A percentile compares a stretch with the other conserved stretches of the same genome.
phyloP scores from a whole-genome alignment of 192 early-diverging fungal genomes.

The Geosiphon pyriformis region DNA sequence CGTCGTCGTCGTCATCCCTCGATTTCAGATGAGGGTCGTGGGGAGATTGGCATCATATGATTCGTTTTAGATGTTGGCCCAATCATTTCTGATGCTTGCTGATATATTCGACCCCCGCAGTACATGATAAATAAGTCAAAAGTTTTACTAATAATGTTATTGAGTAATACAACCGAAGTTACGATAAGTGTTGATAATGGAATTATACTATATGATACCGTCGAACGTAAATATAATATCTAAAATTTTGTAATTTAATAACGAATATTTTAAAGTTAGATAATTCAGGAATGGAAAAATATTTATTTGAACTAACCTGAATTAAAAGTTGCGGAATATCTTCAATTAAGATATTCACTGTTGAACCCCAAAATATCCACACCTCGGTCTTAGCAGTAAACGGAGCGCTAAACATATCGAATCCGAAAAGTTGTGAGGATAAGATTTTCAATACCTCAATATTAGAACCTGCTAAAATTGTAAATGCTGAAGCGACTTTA shows the following conservation, averaged over 20 bases:
- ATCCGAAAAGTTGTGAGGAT: not conserved
- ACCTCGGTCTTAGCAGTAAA: not conserved
- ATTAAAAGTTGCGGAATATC: slow-evolving; percentile 22
- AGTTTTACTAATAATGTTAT: no score
- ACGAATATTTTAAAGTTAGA: no score
- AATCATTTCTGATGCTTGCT: no score
- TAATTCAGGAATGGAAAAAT: not conserved
- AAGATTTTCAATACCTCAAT: slow-evolving; percentile 6
- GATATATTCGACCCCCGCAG: no score
- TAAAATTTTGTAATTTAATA: not conserved
- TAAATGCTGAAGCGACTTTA: slow-evolving; percentile 13
- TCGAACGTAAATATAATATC: not conserved
- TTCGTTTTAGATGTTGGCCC: no score
- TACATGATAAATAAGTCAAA: no score
- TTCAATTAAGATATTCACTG: slow-evolving; percentile 12
- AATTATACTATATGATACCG: slow-evolving; percentile 8
- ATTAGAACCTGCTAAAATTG: slow-evolving; percentile 12
- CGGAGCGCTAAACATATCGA: slow-evolving; percentile 5
- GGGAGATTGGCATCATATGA: no score
- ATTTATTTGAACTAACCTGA: slow-evolving; percentile 5
- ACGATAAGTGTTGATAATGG: slow-evolving; percentile 2
- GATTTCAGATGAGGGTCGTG: no score
- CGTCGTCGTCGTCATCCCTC: no score
- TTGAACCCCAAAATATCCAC: slow-evolving; percentile 12
- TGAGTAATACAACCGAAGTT: no score